These are phyloP conservation scores for Phascolomyces articulosus DNA, from an alignment of 371 early-diverging fungal genomes.

Conservation along the genomic window DNA sequence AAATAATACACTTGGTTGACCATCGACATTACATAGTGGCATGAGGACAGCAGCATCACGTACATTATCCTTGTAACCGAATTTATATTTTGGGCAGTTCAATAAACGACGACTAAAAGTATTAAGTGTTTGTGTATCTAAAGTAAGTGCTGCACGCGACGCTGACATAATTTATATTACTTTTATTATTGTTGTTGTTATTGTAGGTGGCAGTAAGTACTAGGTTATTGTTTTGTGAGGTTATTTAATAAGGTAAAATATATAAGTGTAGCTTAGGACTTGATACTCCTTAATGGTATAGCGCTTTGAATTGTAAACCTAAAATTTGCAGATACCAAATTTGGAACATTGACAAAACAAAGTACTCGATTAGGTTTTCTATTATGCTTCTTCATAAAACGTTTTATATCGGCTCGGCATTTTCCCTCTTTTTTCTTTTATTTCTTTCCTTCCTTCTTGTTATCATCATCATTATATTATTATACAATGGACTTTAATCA, in stretches of 20 bases:
- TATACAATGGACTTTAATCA: conserved; percentile 1
- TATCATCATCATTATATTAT: neutral
- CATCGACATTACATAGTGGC: conserved; percentile 71
- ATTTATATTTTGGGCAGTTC: conserved; percentile 40
- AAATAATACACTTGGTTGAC: conserved; percentile 75
- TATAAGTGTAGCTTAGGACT: too few species aligned
- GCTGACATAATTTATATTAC: neutral
- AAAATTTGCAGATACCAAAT: neutral
- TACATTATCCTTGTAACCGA: conserved; percentile 30
- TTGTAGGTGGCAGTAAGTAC: too few species aligned
- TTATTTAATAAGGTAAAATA: too few species aligned
- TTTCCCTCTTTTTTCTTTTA: neutral
- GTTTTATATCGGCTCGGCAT: conserved; percentile 2
- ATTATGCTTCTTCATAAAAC: neutral
- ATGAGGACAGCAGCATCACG: conserved; percentile 52
- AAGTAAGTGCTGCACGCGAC: conserved; percentile 13
- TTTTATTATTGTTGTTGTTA: neutral
- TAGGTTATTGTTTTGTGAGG: neutral
- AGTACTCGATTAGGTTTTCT: neutral
- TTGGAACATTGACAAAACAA: neutral
- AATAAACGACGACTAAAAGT: conserved; percentile 40
- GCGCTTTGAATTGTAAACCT: too few species aligned
- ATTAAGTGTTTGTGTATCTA: conserved; percentile 33
- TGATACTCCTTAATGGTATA: too few species aligned
- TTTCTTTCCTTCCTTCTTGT: neutral